A percentile compares a stretch with the other conserved stretches of the same genome.
phyloP scores from a whole-genome alignment of 345 rosid genomes.

The Psidium friedrichsthalianum region DNA sequence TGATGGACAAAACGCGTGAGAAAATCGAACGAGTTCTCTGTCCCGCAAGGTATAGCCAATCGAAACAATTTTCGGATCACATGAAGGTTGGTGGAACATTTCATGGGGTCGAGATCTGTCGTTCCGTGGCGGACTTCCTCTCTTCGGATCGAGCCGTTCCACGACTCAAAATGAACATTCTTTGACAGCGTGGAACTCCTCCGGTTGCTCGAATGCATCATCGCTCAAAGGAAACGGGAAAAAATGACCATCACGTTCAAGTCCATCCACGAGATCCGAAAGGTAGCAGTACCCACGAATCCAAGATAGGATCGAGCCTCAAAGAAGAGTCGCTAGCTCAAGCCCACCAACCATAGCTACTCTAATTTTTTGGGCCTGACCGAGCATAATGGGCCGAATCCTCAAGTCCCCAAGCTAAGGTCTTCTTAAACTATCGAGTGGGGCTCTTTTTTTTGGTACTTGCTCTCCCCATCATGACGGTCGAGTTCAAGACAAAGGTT shows the following conservation, averaged over 20 bases:
- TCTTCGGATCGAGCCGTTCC: background rate
- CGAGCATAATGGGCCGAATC: background rate
- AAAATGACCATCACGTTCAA: background rate
- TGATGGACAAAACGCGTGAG: background rate
- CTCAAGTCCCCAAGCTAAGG: background rate
- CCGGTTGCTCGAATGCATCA: background rate
- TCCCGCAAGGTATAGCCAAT: background rate
- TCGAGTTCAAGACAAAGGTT: too few relatives aligned
- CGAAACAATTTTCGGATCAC: background rate
- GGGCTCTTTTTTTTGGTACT: background rate
- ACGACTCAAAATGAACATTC: background rate
- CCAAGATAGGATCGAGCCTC: background rate
- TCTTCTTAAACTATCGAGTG: background rate
- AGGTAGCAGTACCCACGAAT: background rate
- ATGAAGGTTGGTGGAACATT: background rate
- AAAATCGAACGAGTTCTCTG: background rate
- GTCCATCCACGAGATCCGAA: background rate
- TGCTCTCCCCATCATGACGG: too few relatives aligned
- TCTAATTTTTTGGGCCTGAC: background rate
- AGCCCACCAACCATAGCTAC: background rate
- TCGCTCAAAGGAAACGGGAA: background rate
- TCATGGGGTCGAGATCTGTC: background rate
- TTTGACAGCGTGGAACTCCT: background rate
- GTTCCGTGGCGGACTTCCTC: background rate
- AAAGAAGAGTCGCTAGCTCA: background rate